Evolutionary conservation across 192 early-diverging fungal species (phyloP).

Genomic region (Mortierella alpina): DNA sequence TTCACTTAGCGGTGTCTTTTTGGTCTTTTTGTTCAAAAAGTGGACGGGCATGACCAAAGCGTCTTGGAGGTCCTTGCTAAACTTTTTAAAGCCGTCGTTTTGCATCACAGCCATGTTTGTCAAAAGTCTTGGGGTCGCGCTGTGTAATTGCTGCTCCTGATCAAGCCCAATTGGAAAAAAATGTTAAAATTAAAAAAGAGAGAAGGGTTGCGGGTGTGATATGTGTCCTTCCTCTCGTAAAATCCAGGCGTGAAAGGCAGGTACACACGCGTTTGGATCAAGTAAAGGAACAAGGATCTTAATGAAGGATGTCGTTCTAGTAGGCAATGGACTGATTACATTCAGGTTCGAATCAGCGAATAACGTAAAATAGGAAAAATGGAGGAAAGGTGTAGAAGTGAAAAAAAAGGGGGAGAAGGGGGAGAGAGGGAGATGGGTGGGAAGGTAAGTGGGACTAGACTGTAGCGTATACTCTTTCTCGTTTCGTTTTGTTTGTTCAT

Average conservation of each 20-base stretch:
- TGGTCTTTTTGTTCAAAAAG: conserved; percentile 44
- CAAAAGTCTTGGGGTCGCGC: background rate
- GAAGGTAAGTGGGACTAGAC: no score
- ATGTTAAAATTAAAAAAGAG: background rate
- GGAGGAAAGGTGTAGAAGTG: background rate
- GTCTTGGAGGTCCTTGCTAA: conserved; percentile 36
- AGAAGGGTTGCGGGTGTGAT: background rate
- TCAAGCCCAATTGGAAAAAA: no score
- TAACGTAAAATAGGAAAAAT: no score
- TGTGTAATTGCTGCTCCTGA: background rate
- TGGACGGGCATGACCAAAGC: conserved; percentile 40
- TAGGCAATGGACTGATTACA: no score
- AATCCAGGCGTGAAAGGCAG: no score
- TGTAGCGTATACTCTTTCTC: no score
- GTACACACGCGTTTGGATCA: no score
- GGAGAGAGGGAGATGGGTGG: background rate
- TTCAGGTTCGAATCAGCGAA: no score
- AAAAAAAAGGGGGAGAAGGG: background rate
- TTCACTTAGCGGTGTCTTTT: background rate
- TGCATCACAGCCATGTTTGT: conserved; percentile 19
- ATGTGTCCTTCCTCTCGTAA: no score
- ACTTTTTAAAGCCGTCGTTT: conserved; percentile 40
- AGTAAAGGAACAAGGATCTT: no score
- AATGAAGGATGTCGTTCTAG: no score
- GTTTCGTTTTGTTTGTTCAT: no score